These are phyloP conservation scores for Linum trigynum DNA, from an alignment of 345 rosid species.

Conservation along the genomic window DNA sequence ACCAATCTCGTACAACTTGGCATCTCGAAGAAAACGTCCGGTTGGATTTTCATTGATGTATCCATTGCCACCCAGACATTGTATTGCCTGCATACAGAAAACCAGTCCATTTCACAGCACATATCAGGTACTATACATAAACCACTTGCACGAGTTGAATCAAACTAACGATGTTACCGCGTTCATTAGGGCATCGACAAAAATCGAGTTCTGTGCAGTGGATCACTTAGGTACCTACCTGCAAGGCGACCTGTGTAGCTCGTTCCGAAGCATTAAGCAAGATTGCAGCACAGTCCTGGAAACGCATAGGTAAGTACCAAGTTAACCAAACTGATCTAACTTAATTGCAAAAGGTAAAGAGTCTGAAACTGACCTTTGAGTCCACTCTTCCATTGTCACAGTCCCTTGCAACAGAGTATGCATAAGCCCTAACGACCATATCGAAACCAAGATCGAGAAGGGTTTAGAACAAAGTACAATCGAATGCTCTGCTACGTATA, in stretches of 20 bases:
- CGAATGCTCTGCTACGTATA: no score
- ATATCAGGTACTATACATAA: conserved; percentile 8
- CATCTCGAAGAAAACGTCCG: conserved; percentile 87
- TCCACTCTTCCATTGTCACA: conserved; percentile 67
- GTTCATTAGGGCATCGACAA: background rate
- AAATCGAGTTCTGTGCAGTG: background rate
- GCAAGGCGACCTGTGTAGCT: conserved; percentile 93
- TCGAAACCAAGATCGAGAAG: no score
- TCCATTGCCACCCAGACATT: conserved; percentile 94
- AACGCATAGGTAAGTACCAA: conserved; percentile 1
- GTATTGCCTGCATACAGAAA: conserved; percentile 56
- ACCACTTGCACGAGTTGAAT: no score
- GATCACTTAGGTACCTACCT: conserved; percentile 35
- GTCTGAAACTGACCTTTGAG: conserved; percentile 46
- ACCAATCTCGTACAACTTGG: conserved; percentile 87
- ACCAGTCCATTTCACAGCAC: no score
- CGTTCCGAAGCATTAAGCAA: conserved; percentile 90
- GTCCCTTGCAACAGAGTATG: conserved; percentile 79
- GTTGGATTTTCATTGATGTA: conserved; percentile 81
- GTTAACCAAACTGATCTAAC: background rate
- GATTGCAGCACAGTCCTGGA: conserved; percentile 86
- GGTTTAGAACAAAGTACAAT: conserved; percentile 22
- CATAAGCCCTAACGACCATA: conserved; percentile 37
- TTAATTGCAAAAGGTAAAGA: background rate
- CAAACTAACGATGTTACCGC: no score